Evolutionary conservation across 306 rosid species (phyloP), one percentile per base, ranked within the genome.

Genomic region (Quercus robur): DNA sequence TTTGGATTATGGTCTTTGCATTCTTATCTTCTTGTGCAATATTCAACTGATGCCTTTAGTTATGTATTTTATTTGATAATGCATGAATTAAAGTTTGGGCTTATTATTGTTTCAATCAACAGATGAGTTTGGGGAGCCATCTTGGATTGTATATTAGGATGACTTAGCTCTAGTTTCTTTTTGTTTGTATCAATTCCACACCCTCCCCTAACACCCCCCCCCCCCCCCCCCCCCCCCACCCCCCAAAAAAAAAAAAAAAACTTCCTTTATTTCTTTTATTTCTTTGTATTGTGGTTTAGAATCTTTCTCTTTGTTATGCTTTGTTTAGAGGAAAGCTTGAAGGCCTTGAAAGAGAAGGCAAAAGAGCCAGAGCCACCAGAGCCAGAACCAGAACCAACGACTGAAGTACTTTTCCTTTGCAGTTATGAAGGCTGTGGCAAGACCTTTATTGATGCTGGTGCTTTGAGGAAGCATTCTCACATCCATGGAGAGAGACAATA

Each of bases 321-420:
- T 83, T 83, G n/a, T 46, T 72, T 79, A 93, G 98, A 85, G 91
- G 98, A 90, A 76, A 80, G 93, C 19, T 30, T 91, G 67, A 89
- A 86, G 88, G 79, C 90, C 56, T 81, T 93, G 79, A 85, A 90
- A 52, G 99, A 93, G 84, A 96, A 85, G 83, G 85, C 75, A 67
- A 91, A 85, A 61, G 94, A 91, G 75, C 86, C 94, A 11, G 81
- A 86, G 56, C 78, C 83, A 23, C 93, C 97, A 51, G 97, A 93
- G 78, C 98, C 94, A 75, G 99, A 95, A 83, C 97, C 98, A 20
- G 98, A 96, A 80, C 98, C 99, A 77, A 93, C 98, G 5, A 96
- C 97, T 49, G 97, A 96, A 90, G 99, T 96, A 25, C 99, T 96
- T 81, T 96, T 96, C 78, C 96, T 96, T 41, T 96, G 98, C 89